Evolutionary conservation across 2,329 filamentous ascomycete genomes (phyloP).

Genomic region (Dothideomycetes sp.): DNA sequence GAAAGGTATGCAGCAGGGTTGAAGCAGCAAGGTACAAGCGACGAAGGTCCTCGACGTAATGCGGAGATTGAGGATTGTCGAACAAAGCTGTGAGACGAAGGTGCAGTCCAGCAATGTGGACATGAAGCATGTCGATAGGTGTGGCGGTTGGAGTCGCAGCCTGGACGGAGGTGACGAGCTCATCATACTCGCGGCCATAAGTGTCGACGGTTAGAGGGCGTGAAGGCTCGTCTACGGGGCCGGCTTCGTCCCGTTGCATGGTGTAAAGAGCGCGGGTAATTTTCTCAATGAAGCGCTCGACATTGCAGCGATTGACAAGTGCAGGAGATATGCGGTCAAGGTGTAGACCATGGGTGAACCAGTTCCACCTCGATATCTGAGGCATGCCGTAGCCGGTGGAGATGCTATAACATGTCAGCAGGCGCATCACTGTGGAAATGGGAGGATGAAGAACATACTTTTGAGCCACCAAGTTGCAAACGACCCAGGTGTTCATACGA

Average conservation of each 20-base stretch:
- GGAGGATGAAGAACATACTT: conserved; percentile 32
- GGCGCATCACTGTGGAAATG: not conserved
- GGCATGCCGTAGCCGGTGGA: conserved; percentile 79
- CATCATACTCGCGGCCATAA: conserved; percentile 24
- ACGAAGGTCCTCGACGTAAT: conserved; percentile 64
- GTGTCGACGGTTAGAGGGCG: conserved; percentile 25
- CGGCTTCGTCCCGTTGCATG: conserved; percentile 61
- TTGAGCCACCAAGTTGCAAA: conserved; percentile 75
- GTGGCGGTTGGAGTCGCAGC: conserved; percentile 15
- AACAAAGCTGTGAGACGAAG: conserved; percentile 72
- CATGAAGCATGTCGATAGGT: conserved; percentile 44
- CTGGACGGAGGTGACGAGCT: conserved; percentile 24
- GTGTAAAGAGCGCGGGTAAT: conserved; percentile 71
- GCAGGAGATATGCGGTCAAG: conserved; percentile 47
- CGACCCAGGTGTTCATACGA: conserved; percentile 69
- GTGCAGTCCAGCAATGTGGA: conserved; percentile 63
- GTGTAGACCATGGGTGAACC: conserved; percentile 70
- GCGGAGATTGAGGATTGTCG: conserved; percentile 59
- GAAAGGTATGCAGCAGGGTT: conserved; percentile 58
- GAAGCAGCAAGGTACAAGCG: conserved; percentile 63
- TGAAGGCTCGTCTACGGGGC: conserved; percentile 29
- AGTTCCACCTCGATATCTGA: conserved; percentile 35
- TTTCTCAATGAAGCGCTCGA: conserved; percentile 67
- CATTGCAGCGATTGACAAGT: conserved; percentile 56
- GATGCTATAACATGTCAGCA: conserved; percentile 37